Evolutionary conservation across 306 rosid genomes (phyloP).

Genomic region (Spatholobus suberectus): DNA sequence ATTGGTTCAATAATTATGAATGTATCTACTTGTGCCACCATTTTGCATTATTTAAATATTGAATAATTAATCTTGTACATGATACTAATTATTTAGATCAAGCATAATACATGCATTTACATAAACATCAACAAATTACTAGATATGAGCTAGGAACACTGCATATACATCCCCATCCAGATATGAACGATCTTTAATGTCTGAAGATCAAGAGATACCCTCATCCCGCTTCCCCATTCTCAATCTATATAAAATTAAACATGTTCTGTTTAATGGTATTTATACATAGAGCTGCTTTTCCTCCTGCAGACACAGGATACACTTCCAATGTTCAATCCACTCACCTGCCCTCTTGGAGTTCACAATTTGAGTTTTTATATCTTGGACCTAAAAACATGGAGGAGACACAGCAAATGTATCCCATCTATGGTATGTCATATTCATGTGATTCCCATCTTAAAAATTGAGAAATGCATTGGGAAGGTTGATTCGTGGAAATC

Average conservation of each 20-base stretch:
- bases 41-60: background rate
- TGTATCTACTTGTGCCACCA: background rate
- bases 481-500: slow-evolving; percentile 28
- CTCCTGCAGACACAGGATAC: slow-evolving; percentile 22
- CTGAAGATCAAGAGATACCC: background rate
- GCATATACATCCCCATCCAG: background rate
- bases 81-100: too few relatives aligned
- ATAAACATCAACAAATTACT: background rate
- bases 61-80: background rate
- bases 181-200: background rate
- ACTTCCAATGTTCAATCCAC: background rate
- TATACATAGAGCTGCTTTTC: background rate
- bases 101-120: background rate
- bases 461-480: slow-evolving; percentile 30
- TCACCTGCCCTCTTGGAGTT: background rate
- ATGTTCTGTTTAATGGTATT: slow-evolving; percentile 10
- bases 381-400: background rate
- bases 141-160: slow-evolving; percentile 15
- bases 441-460: slow-evolving; percentile 26
- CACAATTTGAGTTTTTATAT: background rate
- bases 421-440: background rate
- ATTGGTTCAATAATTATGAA: background rate
- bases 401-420: slow-evolving; percentile 10
- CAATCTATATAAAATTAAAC: background rate
- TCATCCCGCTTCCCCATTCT: background rate